phyloP scores from a whole-genome alignment of 306 rosid species.

The Vigna nakashimae region DNA sequence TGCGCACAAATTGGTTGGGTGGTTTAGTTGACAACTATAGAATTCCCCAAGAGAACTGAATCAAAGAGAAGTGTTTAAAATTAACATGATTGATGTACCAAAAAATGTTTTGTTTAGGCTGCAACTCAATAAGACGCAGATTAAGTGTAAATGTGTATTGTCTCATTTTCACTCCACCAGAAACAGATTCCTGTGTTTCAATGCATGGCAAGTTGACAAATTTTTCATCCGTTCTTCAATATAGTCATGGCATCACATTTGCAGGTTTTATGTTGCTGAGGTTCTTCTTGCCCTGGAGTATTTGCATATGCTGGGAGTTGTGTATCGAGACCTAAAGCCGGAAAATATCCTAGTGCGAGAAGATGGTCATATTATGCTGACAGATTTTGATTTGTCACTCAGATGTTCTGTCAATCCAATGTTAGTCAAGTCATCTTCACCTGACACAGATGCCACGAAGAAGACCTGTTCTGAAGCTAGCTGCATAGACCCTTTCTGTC shows the following conservation, averaged over 20 bases:
- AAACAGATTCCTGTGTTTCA: neutral
- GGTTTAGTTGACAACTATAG: slow-evolving; percentile 7
- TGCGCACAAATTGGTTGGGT: neutral
- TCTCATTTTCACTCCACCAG: neutral
- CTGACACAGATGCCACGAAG: slow-evolving; percentile 58
- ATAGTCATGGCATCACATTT: slow-evolving; percentile 28
- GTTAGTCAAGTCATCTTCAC: slow-evolving; percentile 77
- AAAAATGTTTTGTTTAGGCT: slow-evolving; percentile 25
- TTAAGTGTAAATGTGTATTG: slow-evolving; percentile 12
- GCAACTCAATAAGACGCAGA: slow-evolving; percentile 1
- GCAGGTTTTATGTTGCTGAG: slow-evolving; percentile 95
- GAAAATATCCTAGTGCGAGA: slow-evolving; percentile 94
- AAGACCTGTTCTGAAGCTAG: slow-evolving; percentile 82
- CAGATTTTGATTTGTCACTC: slow-evolving; percentile 92
- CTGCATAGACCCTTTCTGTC: slow-evolving; percentile 96
- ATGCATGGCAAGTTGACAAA: slow-evolving; percentile 5
- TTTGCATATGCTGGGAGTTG: slow-evolving; percentile 96
- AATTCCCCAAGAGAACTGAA: slow-evolving; percentile 9
- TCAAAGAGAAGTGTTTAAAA: neutral
- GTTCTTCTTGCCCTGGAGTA: slow-evolving; percentile 95
- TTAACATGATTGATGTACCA: slow-evolving; percentile 4
- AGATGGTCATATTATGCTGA: slow-evolving; percentile 99
- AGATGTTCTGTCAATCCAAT: slow-evolving; percentile 84
- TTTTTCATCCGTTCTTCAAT: slow-evolving; percentile 29
- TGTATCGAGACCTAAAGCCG: slow-evolving; percentile 95